phyloP scores from a whole-genome alignment of 129 eudicot species.

The Artemisia argyi region DNA sequence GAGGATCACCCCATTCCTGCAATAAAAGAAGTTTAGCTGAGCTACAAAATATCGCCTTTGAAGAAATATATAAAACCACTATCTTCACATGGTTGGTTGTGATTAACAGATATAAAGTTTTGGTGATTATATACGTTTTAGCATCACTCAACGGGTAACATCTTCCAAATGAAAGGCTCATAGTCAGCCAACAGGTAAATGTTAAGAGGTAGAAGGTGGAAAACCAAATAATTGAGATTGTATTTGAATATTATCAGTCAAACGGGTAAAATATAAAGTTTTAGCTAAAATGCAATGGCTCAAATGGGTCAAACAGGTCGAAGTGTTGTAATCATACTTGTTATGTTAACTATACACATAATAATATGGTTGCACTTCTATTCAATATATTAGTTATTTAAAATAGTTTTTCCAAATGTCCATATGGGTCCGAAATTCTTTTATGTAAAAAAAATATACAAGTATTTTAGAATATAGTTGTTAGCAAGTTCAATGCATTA shows the following conservation, averaged over 20 bases:
- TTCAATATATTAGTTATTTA: no score
- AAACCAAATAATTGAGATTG: neutral
- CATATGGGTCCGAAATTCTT: neutral
- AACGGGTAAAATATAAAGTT: neutral
- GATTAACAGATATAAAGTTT: no score
- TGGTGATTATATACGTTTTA: neutral
- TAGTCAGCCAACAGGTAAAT: neutral
- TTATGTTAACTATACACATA: no score
- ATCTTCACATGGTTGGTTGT: neutral
- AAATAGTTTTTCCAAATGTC: neutral
- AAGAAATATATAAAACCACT: neutral
- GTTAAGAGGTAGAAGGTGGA: neutral
- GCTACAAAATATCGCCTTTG: conserved; percentile 9
- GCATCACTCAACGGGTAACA: neutral
- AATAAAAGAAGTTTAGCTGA: conserved; percentile 18
- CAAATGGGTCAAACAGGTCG: neutral
- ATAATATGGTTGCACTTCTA: no score
- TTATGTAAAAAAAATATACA: neutral
- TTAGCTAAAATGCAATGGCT: neutral
- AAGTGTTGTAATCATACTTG: neutral
- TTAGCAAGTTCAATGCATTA: neutral
- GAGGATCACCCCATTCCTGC: conserved; percentile 99
- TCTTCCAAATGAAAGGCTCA: neutral
- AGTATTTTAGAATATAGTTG: neutral
- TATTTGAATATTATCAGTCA: neutral